A percentile compares a stretch with the other conserved stretches of the same genome.
Evolutionary conservation across 495 filamentous ascomycete species (phyloP).

Genomic region (Gamarada debralockiae): DNA sequence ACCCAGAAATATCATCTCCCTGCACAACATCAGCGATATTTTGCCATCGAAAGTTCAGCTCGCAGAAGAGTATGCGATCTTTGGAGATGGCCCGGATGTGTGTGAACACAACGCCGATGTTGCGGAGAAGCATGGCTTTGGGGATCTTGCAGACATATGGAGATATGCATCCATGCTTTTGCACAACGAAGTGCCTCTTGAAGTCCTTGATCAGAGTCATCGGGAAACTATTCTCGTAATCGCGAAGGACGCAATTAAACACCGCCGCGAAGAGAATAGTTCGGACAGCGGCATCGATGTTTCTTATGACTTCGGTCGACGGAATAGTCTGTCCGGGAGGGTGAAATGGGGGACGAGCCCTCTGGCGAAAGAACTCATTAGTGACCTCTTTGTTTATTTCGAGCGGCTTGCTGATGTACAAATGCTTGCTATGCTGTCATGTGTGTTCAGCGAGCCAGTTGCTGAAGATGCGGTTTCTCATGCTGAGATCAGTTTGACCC

Average conservation of each 20-base stretch:
- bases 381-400: conserved; percentile 68
- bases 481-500: conserved; percentile 39
- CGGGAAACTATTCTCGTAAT: conserved; percentile 58
- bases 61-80: conserved; percentile 77
- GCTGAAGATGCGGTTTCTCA: conserved; percentile 44
- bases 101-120: conserved; percentile 80
- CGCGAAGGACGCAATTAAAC: conserved; percentile 39
- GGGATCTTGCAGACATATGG: conserved; percentile 82
- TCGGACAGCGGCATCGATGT: conserved; percentile 43
- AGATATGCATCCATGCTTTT: conserved; percentile 73
- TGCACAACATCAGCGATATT: conserved; percentile 62
- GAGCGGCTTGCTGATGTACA: conserved; percentile 78
- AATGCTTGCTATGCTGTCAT: conserved; percentile 94
- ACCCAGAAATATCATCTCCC: conserved; percentile 57
- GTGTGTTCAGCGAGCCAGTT: conserved; percentile 70
- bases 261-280: conserved; percentile 38
- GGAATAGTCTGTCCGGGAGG: conserved; percentile 43
- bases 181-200: conserved; percentile 67
- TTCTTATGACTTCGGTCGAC: conserved; percentile 12
- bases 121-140: conserved; percentile 66
- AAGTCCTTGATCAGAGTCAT: conserved; percentile 48
- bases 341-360: conserved; percentile 87
- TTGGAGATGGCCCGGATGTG: conserved; percentile 71
- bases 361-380: conserved; percentile 72
- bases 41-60: conserved; percentile 74